Conservation (phyloP, 1,139 yeast genomes). For the Scheffersomyces quercinus region DNA sequence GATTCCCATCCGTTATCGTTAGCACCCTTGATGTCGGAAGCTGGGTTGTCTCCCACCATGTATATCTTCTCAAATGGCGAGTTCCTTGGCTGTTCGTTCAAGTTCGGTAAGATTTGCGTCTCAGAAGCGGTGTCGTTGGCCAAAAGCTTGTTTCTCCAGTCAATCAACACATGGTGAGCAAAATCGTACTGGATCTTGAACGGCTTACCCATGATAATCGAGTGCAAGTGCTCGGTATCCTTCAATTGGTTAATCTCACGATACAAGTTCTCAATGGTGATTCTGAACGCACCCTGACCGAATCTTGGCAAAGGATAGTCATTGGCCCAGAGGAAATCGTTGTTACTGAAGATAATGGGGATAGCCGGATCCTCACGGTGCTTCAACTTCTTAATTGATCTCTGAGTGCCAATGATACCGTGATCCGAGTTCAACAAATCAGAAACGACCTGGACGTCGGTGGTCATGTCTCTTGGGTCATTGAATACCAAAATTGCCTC, state of each 20-base stretch:
- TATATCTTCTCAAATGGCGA: constrained; percentile 59
- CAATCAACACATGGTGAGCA: constrained; percentile 70
- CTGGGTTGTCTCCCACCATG: constrained; percentile 98
- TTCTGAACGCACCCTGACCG: constrained; percentile 90
- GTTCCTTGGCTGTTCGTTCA: constrained; percentile 34
- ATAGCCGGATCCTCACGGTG: constrained; percentile 52
- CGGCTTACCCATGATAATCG: constrained; percentile 83
- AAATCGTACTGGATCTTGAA: constrained; percentile 76
- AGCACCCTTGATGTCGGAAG: constrained; percentile 88
- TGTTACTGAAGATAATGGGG: constrained; percentile 83
- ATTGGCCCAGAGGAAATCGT: constrained; percentile 90
- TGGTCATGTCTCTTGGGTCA: constrained; percentile 89
- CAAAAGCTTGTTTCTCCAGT: constrained; percentile 50
- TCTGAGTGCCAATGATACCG: constrained; percentile 68
- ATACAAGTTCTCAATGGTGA: constrained; percentile 64
- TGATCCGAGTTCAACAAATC: constrained; percentile 67
- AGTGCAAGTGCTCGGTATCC: constrained; percentile 39
- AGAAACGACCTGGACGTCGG: constrained; percentile 76
- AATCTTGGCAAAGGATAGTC: constrained; percentile 77
- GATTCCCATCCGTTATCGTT: constrained; percentile 86
- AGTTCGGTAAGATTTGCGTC: constrained; percentile 35
- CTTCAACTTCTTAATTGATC: constrained; percentile 21
- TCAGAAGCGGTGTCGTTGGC: constrained; percentile 13
- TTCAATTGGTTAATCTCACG: constrained; percentile 54
- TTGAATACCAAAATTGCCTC: constrained; percentile 86